These are phyloP conservation scores for Cercospora sp. DNA, from an alignment of 2,329 filamentous ascomycete species.

Conservation along the genomic window DNA sequence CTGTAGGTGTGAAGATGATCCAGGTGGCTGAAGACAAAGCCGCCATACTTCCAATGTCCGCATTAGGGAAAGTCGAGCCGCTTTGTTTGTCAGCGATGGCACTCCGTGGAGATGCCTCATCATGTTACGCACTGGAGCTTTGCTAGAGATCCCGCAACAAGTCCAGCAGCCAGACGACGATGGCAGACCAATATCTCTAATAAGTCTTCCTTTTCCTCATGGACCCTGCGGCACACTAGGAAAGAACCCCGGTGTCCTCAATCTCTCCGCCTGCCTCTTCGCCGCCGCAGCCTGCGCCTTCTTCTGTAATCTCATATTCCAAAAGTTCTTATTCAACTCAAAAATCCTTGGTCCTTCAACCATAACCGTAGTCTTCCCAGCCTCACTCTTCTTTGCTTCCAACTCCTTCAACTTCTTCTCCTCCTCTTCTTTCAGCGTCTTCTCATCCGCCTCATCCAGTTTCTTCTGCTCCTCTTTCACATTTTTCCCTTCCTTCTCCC, in stretches of 20 bases:
- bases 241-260: conserved; percentile 77
- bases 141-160: background rate
- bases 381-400: conserved; percentile 52
- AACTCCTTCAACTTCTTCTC: conserved; percentile 47
- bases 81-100: background rate
- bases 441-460: conserved; percentile 60
- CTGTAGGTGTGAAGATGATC: background rate
- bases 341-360: conserved; percentile 75
- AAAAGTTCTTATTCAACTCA: conserved; percentile 85
- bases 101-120: background rate
- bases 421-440: conserved; percentile 44
- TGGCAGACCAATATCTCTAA: background rate
- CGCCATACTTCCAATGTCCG: background rate
- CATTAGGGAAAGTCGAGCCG: background rate
- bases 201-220: background rate
- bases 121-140: background rate
- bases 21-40: background rate
- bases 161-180: background rate
- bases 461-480: conserved; percentile 69
- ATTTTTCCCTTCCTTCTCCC: conserved; percentile 60
- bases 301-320: conserved; percentile 78
- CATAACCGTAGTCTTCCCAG: conserved; percentile 60
- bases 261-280: conserved; percentile 75
- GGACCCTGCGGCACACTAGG: conserved; percentile 58
- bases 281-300: conserved; percentile 76